These are phyloP conservation scores for Populus pruinosa DNA, from an alignment of 345 rosid genomes.

Conservation along the genomic window DNA sequence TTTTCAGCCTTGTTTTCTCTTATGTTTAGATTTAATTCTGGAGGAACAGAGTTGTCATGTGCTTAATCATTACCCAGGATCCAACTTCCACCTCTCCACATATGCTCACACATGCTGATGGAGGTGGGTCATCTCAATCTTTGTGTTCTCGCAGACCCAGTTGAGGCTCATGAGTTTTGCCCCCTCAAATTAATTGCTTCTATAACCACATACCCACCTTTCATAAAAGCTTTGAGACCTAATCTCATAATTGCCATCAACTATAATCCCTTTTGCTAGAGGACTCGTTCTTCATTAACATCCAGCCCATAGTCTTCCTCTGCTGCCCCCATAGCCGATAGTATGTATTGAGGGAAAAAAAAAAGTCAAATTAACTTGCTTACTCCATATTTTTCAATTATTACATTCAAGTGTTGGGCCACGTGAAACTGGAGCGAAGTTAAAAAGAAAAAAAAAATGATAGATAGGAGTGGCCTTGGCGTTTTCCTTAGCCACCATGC, in stretches of 20 bases:
- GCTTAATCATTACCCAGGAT: slow-evolving; percentile 2
- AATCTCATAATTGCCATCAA: slow-evolving; percentile 22
- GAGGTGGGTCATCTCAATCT: slow-evolving; percentile 24
- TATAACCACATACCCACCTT: slow-evolving; percentile 24
- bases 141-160: slow-evolving; percentile 4
- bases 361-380: slow-evolving; percentile 9
- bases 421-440: background rate
- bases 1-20: background rate
- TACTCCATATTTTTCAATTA: background rate
- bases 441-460: too few species aligned
- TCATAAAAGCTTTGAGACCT: background rate
- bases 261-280: background rate
- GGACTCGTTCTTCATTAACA: background rate
- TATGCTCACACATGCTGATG: background rate
- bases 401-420: background rate
- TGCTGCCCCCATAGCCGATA: background rate
- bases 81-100: slow-evolving; percentile 4
- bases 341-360: background rate
- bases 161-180: slow-evolving; percentile 7
- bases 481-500: background rate
- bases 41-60: background rate
- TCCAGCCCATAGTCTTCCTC: background rate
- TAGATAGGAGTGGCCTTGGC: slow-evolving; percentile 1
- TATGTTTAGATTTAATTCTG: too few species aligned
- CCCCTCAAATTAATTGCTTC: slow-evolving; percentile 16